Conservation (phyloP, 495 filamentous ascomycete genomes). For the Talaromyces stipitatus region DNA sequence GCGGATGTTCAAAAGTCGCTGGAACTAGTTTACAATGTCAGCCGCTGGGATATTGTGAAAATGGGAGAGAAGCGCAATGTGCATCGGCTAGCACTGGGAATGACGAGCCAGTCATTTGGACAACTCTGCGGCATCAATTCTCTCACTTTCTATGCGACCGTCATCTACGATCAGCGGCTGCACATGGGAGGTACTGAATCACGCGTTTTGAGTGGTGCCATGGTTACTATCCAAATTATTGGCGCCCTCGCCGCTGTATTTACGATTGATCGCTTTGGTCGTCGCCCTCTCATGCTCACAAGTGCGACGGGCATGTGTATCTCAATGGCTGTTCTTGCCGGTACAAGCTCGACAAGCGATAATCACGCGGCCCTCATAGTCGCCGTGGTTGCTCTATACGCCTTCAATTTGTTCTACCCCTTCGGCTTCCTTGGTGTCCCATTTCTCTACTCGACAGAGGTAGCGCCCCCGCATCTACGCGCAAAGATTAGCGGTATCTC, state of each 20-base stretch:
- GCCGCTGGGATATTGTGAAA: conserved; percentile 18
- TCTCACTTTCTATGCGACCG: conserved; percentile 53
- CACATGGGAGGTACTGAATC: conserved; percentile 66
- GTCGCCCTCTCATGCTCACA: conserved; percentile 56
- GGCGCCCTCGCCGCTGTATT: conserved; percentile 70
- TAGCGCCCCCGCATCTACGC: conserved; percentile 61
- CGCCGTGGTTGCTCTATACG: conserved; percentile 33
- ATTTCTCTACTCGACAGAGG: conserved; percentile 57
- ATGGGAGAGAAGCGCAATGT: conserved; percentile 16
- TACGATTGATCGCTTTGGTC: conserved; percentile 65
- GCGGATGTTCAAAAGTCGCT: conserved; percentile 26
- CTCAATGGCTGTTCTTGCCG: conserved; percentile 50
- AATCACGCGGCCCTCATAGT: conserved; percentile 29
- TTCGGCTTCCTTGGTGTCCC: conserved; percentile 59
- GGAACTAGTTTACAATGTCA: conserved; percentile 17
- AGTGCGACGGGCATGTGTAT: conserved; percentile 46
- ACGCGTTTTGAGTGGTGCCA: conserved; percentile 67
- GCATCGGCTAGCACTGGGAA: conserved; percentile 19
- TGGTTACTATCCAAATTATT: conserved; percentile 68
- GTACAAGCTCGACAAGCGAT: conserved; percentile 33
- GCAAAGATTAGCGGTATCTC: conserved; percentile 59
- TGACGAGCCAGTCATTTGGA: conserved; percentile 39
- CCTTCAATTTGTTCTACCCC: conserved; percentile 37
- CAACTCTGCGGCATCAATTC: conserved; percentile 53
- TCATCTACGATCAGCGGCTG: conserved; percentile 52